Conservation (phyloP, 179 eudicot genomes). For the Amaranthus tricolor region DNA sequence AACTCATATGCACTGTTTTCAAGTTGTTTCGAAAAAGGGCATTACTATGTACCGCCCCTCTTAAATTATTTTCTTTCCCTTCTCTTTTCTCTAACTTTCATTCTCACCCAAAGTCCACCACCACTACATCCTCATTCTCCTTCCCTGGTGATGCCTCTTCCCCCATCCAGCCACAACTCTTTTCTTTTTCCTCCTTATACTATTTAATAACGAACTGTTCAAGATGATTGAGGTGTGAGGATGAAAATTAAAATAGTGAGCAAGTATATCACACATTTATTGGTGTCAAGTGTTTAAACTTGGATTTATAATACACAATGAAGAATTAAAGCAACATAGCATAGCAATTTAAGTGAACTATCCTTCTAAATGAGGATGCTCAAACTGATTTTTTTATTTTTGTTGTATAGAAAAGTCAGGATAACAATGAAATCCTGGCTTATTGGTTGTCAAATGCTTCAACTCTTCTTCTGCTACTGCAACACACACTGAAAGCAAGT, state of each 20-base stretch:
- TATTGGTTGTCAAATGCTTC: conserved; percentile 98
- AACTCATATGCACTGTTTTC: no score
- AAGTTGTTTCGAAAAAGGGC: no score
- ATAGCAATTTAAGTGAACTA: not conserved
- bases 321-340: not conserved
- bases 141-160: no score
- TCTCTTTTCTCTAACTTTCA: no score
- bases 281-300: not conserved
- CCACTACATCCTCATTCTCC: no score
- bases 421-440: conserved; percentile 81
- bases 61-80: no score
- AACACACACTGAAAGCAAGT: conserved; percentile 90
- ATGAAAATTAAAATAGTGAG: not conserved
- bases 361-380: not conserved
- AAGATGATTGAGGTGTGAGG: not conserved
- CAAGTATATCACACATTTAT: not conserved
- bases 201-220: not conserved
- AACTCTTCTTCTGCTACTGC: conserved; percentile 77
- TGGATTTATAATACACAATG: not conserved
- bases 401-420: conserved; percentile 60
- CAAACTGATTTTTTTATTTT: conserved; percentile 10
- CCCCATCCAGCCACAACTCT: no score
- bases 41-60: no score
- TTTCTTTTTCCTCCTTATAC: no score
- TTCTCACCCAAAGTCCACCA: no score